These are phyloP conservation scores for Aspergillus ruber DNA, from an alignment of 2,329 filamentous ascomycete genomes.

Conservation along the genomic window DNA sequence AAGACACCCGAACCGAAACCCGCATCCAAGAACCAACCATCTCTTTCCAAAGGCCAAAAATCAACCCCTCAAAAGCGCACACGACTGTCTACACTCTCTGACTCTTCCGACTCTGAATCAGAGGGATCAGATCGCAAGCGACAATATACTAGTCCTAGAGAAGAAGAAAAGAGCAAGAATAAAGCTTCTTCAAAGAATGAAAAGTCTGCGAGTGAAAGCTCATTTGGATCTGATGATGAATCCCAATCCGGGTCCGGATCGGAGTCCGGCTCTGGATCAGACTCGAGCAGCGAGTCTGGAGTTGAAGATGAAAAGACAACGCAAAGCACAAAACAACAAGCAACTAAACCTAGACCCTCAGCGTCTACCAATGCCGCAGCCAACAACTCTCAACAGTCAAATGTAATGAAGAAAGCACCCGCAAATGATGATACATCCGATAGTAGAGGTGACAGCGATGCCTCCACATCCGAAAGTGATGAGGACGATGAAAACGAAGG, in stretches of 20 bases:
- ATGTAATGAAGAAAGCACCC: too few species aligned
- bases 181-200: not conserved
- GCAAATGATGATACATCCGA: too few species aligned
- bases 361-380: too few species aligned
- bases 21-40: not conserved
- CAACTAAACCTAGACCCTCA: too few species aligned
- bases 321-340: not conserved
- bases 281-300: too few species aligned
- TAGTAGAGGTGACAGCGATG: not conserved
- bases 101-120: too few species aligned
- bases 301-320: not conserved
- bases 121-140: too few species aligned
- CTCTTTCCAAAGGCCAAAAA: conserved; percentile 4
- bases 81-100: too few species aligned
- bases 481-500: not conserved
- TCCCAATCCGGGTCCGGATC: not conserved
- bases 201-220: not conserved
- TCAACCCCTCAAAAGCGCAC: too few species aligned
- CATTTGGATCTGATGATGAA: not conserved
- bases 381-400: too few species aligned
- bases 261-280: not conserved
- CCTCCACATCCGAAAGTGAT: not conserved
- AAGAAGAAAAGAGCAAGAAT: not conserved
- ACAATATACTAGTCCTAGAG: too few species aligned
- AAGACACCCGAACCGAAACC: not conserved